Base-by-base conservation (phyloP, 768 basidiomycete species). In the Boletus rufocinnamomeus region DNA sequence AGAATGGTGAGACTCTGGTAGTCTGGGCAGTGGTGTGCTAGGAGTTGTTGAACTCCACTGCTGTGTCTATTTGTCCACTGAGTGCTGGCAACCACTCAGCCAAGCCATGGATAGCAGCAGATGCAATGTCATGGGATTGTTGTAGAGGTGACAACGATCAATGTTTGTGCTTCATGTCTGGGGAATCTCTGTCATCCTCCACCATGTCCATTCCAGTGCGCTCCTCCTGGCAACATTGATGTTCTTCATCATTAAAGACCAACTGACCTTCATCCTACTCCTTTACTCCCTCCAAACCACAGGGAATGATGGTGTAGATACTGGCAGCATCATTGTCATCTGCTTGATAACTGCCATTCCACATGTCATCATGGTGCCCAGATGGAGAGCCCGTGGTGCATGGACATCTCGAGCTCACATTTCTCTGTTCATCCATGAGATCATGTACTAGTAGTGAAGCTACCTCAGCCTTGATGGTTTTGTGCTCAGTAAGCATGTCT, bases 401-500 rank as follows among this genome's bases (percentile, higher is more conserved):
- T 53, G 4, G 64, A 68, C 1, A 60, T 37, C 47, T 72, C 81
- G 67, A 73, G 70, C 53, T 87, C 85, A 17, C 79, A 77, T 65
- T 84, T n/a, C n/a, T 80, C 45, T 82, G 82, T 56, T 82, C 80
- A 60, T 91, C 87, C 75, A 93, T 82, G 64, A 89, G 73, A 49
- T 89, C 87, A 16, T 89, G 79, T 11, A 87, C 89, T 27, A 27
- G 27, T 52, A 98, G 77, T 2, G 79, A 76, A 40, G 82, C 76
- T 3, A 98, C 84, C 65, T 98, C 94, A 28, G 79, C 78, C 72
- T 89, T 89, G 68, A 97, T 84, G 8, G 76, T 77, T 57, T 97
- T 94, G 64, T 98, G 93, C 74, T 97, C 94, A 2, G 81, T 80
- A 38, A 96, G 78, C 60, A 91, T 82, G 32, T 80, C 82, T 86